Base-by-base conservation (phyloP, 225 moss, liverwort and hornwort species). In the Ulota crispa region DNA sequence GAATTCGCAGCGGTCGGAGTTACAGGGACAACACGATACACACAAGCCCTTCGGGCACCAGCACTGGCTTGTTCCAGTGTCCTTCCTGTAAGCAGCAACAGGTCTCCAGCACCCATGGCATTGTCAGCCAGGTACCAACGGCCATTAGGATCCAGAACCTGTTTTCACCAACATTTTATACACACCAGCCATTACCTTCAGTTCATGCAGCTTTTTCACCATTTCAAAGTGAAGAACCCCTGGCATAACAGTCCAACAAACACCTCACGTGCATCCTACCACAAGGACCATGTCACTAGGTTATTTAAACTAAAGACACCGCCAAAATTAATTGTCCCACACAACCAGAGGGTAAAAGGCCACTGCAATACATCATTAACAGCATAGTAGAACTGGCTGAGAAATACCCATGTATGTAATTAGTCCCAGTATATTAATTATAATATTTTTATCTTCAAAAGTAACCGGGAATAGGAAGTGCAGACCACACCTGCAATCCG, bases 91-190 rank as follows among this genome's bases (percentile, higher is more conserved):
- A 94, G 94, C 56, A 93, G 80, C 69, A 94, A 75, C 27, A 93
- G 82, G 84, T 93, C 93, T 82, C 90, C 89, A 60, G 89, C 90
- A 78, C 86, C 91, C 69, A 92, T 78, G 34, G 81, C 86, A 82
- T 90, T 93, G 79, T 94, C 94, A 27, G 94, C 94, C 81, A 94
- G 76, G 78, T 88, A 91, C 94, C 94, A 94, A 73, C 89, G 92
- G 71, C 94, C 94, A 88, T 53, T 91, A 43, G 89, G 83, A 91
- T 91, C 94, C 84, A 89, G 91, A 30, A 94, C 91, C 92, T 94
- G 89, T 76, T 77, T 78, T 62, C 76, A 81, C 34, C 72, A 64
- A 50, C 85, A 83, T 70, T 75, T 67, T 59, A 93, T 70, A 77
- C 81, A 83, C 70, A 75, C 75, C 30, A 31, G 69, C 95, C 93